Percentiles rank a stretch among this genome's conserved stretches.
Conservation (phyloP, 208 protist genomes). For the Lotmaria passim region DNA sequence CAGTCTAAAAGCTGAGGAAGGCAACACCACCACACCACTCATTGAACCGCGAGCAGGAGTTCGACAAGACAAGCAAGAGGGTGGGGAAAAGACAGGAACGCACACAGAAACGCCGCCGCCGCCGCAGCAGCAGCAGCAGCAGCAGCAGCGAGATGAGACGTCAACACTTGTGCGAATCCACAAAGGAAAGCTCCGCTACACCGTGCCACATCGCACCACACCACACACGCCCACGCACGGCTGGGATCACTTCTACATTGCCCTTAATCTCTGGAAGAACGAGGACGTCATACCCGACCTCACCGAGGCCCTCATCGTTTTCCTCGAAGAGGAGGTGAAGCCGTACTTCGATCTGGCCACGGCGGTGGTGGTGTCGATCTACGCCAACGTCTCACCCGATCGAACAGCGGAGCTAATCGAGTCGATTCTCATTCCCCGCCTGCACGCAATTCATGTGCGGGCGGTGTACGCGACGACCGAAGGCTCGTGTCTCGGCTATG, state of each 20-base stretch:
- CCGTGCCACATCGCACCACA: constrained; percentile 31
- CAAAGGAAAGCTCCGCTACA: constrained; percentile 36
- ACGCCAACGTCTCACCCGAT: constrained; percentile 54
- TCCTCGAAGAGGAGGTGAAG: constrained; percentile 69
- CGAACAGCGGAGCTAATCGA: constrained; percentile 46
- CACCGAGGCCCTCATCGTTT: constrained; percentile 62
- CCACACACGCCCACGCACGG: constrained; percentile 38
- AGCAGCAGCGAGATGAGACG: no score
- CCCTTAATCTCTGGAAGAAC: constrained; percentile 78
- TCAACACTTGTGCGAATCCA: constrained; percentile 7
- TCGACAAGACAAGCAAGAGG: background rate
- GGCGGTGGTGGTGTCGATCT: constrained; percentile 75
- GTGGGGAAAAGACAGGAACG: background rate
- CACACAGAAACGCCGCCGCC: background rate
- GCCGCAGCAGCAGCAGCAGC: no score
- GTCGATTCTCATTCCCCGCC: constrained; percentile 52
- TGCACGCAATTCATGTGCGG: constrained; percentile 50
- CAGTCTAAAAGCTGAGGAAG: background rate
- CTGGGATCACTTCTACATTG: constrained; percentile 80
- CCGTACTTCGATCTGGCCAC: constrained; percentile 52
- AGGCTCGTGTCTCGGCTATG: constrained; percentile 54
- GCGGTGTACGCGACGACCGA: constrained; percentile 53
- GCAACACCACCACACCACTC: background rate
- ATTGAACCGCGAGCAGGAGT: background rate
- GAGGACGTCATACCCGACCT: constrained; percentile 66